Evolutionary conservation across 2,329 filamentous ascomycete species (phyloP).

Genomic region (Penicillium griseofulvum): DNA sequence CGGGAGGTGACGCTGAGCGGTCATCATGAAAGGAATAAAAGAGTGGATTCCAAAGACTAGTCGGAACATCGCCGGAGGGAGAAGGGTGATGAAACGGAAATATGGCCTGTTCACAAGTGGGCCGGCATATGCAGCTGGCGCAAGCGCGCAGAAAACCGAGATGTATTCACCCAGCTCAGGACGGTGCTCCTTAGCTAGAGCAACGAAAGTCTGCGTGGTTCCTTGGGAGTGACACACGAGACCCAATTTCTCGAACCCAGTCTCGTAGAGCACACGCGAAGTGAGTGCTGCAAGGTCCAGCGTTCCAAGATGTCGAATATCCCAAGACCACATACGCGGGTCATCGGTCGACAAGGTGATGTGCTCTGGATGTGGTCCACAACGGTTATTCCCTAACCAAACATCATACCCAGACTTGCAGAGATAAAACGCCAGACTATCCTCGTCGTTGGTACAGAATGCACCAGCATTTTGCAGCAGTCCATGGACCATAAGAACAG

Average conservation of each 20-base stretch:
- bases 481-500: conserved; percentile 83
- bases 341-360: conserved; percentile 67
- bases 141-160: conserved; percentile 85
- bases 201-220: conserved; percentile 83
- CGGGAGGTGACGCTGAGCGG: conserved; percentile 67
- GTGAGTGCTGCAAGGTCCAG: conserved; percentile 81
- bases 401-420: conserved; percentile 92
- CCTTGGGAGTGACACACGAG: conserved; percentile 88
- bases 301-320: conserved; percentile 89
- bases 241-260: conserved; percentile 77
- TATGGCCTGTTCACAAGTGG: conserved; percentile 82
- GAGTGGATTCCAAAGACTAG: conserved; percentile 86
- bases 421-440: conserved; percentile 85
- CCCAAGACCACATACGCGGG: conserved; percentile 95
- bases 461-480: conserved; percentile 83
- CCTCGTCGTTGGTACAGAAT: conserved; percentile 86
- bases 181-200: conserved; percentile 83
- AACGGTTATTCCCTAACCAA: conserved; percentile 92
- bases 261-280: conserved; percentile 75
- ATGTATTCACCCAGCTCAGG: conserved; percentile 79
- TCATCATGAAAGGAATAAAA: conserved; percentile 93
- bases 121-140: conserved; percentile 86
- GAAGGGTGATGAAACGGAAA: conserved; percentile 85
- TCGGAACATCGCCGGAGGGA: conserved; percentile 73
- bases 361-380: conserved; percentile 78